These are phyloP conservation scores for Talaromyces sp. DNA, from an alignment of 2,329 filamentous ascomycete species.

Conservation along the genomic window DNA sequence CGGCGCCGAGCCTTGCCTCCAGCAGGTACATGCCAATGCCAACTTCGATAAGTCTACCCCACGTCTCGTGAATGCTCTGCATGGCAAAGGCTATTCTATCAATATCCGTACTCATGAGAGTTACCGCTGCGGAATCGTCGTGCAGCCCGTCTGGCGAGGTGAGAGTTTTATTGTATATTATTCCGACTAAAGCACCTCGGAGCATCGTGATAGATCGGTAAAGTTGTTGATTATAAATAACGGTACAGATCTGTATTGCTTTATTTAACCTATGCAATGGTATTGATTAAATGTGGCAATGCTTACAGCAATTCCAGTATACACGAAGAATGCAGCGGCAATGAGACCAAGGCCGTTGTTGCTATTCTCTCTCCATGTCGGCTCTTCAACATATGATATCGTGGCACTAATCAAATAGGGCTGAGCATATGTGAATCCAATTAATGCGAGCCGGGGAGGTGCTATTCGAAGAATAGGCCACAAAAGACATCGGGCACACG, in stretches of 20 bases:
- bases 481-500: constrained; percentile 18
- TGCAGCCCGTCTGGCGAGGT: background rate
- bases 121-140: constrained; percentile 38
- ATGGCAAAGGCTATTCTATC: constrained; percentile 43
- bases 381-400: constrained; percentile 21
- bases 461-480: constrained; percentile 25
- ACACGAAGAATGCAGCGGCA: constrained; percentile 43
- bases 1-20: background rate
- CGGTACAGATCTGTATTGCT: background rate
- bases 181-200: background rate
- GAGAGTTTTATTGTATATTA: constrained; percentile 9
- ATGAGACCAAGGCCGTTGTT: constrained; percentile 41
- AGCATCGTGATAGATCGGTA: constrained; percentile 23
- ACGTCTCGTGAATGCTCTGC: constrained; percentile 44
- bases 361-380: constrained; percentile 23
- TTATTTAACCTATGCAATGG: background rate
- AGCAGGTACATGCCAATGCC: constrained; percentile 26
- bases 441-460: background rate
- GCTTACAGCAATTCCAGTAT: constrained; percentile 40
- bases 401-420: background rate
- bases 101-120: constrained; percentile 47
- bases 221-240: constrained; percentile 40
- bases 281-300: background rate
- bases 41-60: constrained; percentile 45
- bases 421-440: constrained; percentile 8